Conservation (phyloP, 1,284 basidiomycete genomes). For the Xerocomus amazonicus region DNA sequence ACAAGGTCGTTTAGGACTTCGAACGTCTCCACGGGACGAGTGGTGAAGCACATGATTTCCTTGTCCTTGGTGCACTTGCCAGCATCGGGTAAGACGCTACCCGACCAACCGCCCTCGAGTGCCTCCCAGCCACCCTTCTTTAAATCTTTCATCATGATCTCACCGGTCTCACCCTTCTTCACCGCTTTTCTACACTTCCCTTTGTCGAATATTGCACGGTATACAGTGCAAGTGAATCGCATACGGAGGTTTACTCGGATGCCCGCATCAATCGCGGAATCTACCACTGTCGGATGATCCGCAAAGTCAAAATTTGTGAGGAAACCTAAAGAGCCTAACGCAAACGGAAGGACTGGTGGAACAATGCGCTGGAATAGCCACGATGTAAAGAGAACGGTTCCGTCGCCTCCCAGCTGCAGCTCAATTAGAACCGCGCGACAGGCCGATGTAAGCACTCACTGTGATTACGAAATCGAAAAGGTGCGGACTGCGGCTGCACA, state of each 20-base stretch:
- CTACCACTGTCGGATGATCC: constrained; percentile 84
- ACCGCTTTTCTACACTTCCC: constrained; percentile 76
- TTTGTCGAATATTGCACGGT: constrained; percentile 79
- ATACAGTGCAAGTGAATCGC: constrained; percentile 99
- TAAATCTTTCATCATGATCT: constrained; percentile 90
- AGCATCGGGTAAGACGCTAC: constrained; percentile 39
- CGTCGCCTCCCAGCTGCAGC: constrained; percentile 88
- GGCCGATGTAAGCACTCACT: constrained; percentile 46
- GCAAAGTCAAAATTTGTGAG: constrained; percentile 97
- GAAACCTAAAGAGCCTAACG: constrained; percentile 97
- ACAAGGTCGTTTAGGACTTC: constrained; percentile 98
- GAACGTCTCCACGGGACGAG: constrained; percentile 92
- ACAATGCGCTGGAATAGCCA: constrained; percentile 99
- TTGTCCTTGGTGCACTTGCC: constrained; percentile 71
- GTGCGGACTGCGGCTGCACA: constrained; percentile 91
- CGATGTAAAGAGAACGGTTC: constrained; percentile 97
- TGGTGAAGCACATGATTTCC: constrained; percentile 98
- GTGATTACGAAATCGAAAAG: constrained; percentile 98
- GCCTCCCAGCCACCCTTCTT: constrained; percentile 92
- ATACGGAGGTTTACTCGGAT: constrained; percentile 98
- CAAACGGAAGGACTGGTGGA: constrained; percentile 95
- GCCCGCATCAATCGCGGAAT: constrained; percentile 86
- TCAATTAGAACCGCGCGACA: constrained; percentile 10
- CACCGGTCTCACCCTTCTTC: constrained; percentile 87
- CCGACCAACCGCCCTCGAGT: constrained; percentile 71